Evolutionary conservation across 2,329 filamentous ascomycete genomes (phyloP).

Genomic region (Bipolaris gigantea): DNA sequence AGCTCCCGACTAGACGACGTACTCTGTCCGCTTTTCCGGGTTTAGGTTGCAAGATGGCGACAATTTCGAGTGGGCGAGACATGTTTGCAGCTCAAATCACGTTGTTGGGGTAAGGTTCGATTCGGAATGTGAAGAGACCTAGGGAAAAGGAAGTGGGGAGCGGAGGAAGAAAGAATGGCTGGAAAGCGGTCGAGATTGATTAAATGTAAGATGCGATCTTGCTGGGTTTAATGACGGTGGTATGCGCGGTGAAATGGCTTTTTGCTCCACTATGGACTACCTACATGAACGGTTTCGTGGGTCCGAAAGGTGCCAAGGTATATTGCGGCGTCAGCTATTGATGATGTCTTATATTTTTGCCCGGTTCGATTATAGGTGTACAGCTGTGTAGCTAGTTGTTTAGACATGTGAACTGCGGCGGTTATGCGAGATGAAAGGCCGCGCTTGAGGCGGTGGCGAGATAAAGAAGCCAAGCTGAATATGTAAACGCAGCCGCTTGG

Average conservation of each 20-base stretch:
- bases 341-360: neutral
- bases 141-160: no score
- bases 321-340: neutral
- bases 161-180: neutral
- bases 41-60: slow-evolving; percentile 38
- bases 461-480: no score
- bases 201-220: neutral
- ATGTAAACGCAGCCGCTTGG: no score
- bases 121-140: neutral
- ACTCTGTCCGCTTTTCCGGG: slow-evolving; percentile 39
- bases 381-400: no score
- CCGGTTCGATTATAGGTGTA: neutral
- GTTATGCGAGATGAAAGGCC: no score
- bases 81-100: neutral
- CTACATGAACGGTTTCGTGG: neutral
- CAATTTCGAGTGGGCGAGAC: slow-evolving; percentile 26
- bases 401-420: no score
- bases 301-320: slow-evolving; percentile 34
- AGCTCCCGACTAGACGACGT: neutral
- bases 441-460: no score
- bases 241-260: neutral
- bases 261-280: slow-evolving; percentile 14
- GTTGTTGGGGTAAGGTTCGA: neutral
- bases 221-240: neutral
- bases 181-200: neutral